Evolutionary conservation across 805 yeast genomes (phyloP).

Genomic region (Myxozyma geophila): DNA sequence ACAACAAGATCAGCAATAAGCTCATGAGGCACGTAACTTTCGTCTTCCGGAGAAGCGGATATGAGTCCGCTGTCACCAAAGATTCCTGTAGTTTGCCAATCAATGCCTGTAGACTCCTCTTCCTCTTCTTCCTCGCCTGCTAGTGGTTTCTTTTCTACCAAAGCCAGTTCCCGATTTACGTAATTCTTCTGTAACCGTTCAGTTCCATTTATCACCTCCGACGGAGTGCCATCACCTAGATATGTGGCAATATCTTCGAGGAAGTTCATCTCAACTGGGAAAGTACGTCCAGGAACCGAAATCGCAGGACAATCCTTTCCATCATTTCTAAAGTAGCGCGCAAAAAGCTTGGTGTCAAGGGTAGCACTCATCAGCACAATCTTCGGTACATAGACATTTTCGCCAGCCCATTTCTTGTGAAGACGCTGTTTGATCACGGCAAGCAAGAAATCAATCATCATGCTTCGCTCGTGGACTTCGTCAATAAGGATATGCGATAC

Average conservation of each 20-base stretch:
- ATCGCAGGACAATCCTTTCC: constrained; percentile 57
- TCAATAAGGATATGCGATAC: constrained; percentile 67
- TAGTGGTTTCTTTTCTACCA: background rate
- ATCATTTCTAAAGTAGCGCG: constrained; percentile 57
- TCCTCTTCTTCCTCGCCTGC: background rate
- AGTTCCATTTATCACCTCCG: too few species aligned
- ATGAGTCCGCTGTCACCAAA: constrained; percentile 15
- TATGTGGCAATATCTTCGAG: constrained; percentile 58
- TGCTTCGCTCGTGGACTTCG: constrained; percentile 85
- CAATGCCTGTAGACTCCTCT: constrained; percentile 14
- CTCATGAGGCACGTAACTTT: constrained; percentile 27
- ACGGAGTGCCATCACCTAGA: background rate
- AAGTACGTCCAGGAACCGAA: constrained; percentile 91
- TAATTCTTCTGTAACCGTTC: background rate
- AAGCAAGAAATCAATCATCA: constrained; percentile 74
- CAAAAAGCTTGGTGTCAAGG: constrained; percentile 55
- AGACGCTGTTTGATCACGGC: constrained; percentile 59
- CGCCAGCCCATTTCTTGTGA: background rate
- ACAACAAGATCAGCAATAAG: constrained; percentile 26
- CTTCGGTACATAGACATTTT: constrained; percentile 22
- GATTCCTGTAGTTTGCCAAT: constrained; percentile 23
- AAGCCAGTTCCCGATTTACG: background rate
- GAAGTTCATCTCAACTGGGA: constrained; percentile 79
- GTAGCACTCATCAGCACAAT: constrained; percentile 74
- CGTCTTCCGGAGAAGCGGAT: constrained; percentile 6